phyloP scores from a whole-genome alignment of 306 rosid genomes.

The Notholithocarpus densiflorus region DNA sequence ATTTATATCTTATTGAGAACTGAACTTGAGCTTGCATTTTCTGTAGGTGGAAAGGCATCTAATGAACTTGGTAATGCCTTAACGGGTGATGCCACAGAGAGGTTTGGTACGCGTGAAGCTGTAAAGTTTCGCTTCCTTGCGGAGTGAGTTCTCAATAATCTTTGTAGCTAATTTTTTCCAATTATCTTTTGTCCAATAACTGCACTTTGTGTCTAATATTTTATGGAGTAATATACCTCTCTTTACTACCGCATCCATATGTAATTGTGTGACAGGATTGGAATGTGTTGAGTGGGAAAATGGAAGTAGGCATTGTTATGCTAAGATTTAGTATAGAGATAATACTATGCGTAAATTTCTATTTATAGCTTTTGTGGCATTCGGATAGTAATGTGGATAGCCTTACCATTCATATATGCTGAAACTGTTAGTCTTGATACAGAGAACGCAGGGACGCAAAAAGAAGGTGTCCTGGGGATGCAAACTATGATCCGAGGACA shows the following conservation, averaged over 20 bases:
- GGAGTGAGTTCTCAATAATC: slow-evolving; percentile 47
- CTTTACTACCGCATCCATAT: neutral
- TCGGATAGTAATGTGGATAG: neutral
- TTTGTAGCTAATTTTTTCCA: neutral
- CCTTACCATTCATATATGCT: neutral
- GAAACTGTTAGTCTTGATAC: slow-evolving; percentile 29
- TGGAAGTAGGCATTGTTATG: neutral
- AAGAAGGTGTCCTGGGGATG: slow-evolving; percentile 65
- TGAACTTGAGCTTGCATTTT: slow-evolving; percentile 25
- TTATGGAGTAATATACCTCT: neutral
- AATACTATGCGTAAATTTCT: neutral
- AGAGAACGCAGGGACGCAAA: slow-evolving; percentile 71
- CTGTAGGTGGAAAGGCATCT: slow-evolving; percentile 45
- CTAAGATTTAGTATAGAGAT: too few relatives aligned
- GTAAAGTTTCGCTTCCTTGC: slow-evolving; percentile 62
- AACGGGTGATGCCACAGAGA: slow-evolving; percentile 48
- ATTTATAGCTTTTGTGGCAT: neutral
- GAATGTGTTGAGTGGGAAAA: neutral
- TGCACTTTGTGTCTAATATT: neutral
- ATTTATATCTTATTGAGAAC: neutral
- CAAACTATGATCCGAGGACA: slow-evolving; percentile 75
- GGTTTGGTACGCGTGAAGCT: slow-evolving; percentile 67
- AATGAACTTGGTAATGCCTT: slow-evolving; percentile 32
- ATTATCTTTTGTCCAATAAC: slow-evolving; percentile 7
- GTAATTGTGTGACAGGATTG: neutral